Conservation (phyloP, 2,329 filamentous ascomycete species). For the Penicillium glabrum region DNA sequence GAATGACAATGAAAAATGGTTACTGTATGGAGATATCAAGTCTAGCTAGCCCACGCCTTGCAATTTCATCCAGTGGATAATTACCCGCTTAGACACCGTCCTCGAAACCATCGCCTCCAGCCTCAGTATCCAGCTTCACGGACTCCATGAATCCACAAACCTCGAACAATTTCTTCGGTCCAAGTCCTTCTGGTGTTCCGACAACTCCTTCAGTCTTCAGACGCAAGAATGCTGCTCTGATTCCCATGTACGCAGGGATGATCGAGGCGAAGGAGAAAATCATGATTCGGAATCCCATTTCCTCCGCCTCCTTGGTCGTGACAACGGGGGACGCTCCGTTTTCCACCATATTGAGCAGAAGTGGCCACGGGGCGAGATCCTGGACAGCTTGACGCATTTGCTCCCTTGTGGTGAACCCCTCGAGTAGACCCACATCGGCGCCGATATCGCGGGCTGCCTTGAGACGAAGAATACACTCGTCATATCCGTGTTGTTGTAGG, state of each 20-base stretch:
- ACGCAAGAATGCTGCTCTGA: constrained; percentile 32
- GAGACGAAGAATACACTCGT: constrained; percentile 40
- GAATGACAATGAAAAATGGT: neutral
- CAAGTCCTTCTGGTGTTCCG: constrained; percentile 29
- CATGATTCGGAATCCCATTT: constrained; percentile 46
- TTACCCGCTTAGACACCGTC: constrained; percentile 22
- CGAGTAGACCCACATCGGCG: constrained; percentile 43
- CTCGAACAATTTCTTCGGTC: constrained; percentile 40
- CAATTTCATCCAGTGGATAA: neutral
- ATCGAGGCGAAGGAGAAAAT: constrained; percentile 43
- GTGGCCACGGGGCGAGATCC: constrained; percentile 39
- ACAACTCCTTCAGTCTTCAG: constrained; percentile 38
- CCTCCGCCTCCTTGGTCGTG: constrained; percentile 37
- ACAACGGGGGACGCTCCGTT: constrained; percentile 41
- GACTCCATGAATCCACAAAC: constrained; percentile 43
- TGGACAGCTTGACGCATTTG: constrained; percentile 36
- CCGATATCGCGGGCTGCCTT: constrained; percentile 40
- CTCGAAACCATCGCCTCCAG: constrained; percentile 35
- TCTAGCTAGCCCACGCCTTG: neutral
- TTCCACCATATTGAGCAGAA: constrained; percentile 47
- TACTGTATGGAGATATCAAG: neutral
- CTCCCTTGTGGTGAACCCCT: constrained; percentile 40
- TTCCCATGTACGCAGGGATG: constrained; percentile 38
- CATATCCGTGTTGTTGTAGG: constrained; percentile 39
- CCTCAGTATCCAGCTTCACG: constrained; percentile 38